Base-by-base conservation (phyloP, 495 filamentous ascomycete genomes). In the Tuber melanosporum region DNA sequence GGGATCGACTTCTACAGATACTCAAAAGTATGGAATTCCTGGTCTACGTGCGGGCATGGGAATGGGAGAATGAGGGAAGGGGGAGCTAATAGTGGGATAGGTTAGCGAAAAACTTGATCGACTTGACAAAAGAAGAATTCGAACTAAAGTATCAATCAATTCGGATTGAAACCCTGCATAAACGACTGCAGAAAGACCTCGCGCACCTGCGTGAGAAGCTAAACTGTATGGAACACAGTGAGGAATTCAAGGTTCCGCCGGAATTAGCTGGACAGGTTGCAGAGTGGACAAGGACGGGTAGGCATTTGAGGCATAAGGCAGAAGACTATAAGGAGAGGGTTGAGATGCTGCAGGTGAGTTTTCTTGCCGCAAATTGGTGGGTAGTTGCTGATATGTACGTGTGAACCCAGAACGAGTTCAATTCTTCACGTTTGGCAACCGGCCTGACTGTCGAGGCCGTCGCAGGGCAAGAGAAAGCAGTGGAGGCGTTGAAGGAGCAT, bases 261-360 rank as follows among this genome's bases (percentile, higher is more conserved):
- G 84, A 88, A 74, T 84, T 88, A 22, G 85, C 86, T 26, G 84
- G 84, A 8, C 84, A 87, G 80, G 88, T 87, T 3, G 83, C 85
- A 0, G 88, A 90, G 74, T 90, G 88, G 89, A 85, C 82, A 32
- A 84, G 89, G 17, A 85, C 83, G 19, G 87, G 87, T 6, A 88
- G 89, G 74, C 85, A 87, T 49, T 83, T 91, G 22, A 81, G 81
- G n/a, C 81, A 85, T 22, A 91, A 91, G 77, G 84, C 88, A 6
- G 85, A 82, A 41, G 89, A 91, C 77, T 91, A 91, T 77, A 84
- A 86, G 44, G 88, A 89, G 72, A 86, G 86, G 72, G 83, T 88
- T 44, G 78, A 81, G 32, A 83, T 85, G 32, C 80, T 88, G 3
- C 84, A 88, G 76, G 75, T 75, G 41, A 36, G 36, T 44, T 49